Base-by-base conservation (phyloP, 2,329 filamentous ascomycete species). In the Rhytidhysteron rufulum region DNA sequence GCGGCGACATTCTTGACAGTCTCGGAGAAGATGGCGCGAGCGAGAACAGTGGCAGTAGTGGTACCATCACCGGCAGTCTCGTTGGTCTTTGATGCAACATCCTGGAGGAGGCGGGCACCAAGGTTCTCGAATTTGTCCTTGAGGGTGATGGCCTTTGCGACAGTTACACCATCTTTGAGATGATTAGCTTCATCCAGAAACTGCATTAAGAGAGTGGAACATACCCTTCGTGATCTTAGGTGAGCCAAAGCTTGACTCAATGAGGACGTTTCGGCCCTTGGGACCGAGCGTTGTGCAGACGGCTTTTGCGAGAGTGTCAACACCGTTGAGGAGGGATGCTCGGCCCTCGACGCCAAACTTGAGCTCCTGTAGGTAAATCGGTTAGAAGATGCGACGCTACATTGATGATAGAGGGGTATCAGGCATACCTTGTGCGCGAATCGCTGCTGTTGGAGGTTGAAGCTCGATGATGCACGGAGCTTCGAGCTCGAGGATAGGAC, bases 91-190 rank as follows among this genome's bases (percentile, higher is more conserved):
- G 88, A 93, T 61, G 93, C 93, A 55, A 98, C 93, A 71, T 98
- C 93, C 75, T 97, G 90, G 57, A 98, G 82, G 54, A 98, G 83
- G 65, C 88, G 86, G 62, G 93, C 93, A 69, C 93, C 93, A 58
- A 98, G 87, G 79, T 98, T 98, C 77, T 98, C 93, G 72, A 96
- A 98, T 76, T 97, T 97, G 80, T 98, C 93, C 79, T 98, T 83
- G 53, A 98, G 82, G 50, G 80, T 82, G 62, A 98, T 86, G 50
- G 91, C 89, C 74, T 85, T 91, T 44, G 71, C 72, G 50, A 75
- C 72, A 29, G 72, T 74, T 30, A 75, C 72, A 70, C 72, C 72
- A 54, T 75, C 72, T 74, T 36, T 5, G 19, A 13, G 20, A 15
- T 29, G 49, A 59, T 31, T 60, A 20, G 20, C 25, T 16, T 17